Conservation (phyloP, 192 early-diverging fungal species). For the Linderina pennispora region DNA sequence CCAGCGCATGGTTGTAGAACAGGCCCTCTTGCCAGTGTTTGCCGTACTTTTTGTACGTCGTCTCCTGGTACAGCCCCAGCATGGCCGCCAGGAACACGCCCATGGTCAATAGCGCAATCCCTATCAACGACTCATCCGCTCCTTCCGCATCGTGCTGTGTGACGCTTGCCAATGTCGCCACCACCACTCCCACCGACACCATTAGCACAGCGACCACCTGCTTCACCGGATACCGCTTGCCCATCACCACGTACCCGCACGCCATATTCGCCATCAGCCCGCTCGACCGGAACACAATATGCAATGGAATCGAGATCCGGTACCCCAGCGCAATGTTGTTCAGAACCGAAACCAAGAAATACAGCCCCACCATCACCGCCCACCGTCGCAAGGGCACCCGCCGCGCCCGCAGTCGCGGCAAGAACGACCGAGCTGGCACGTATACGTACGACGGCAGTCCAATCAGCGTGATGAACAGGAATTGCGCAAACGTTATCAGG, state of each 20-base stretch:
- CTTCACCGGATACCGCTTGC: conserved; percentile 51
- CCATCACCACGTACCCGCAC: conserved; percentile 58
- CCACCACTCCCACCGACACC: conserved; percentile 71
- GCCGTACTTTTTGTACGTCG: conserved; percentile 69
- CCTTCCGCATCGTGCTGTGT: conserved; percentile 4
- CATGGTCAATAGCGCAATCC: conserved; percentile 60
- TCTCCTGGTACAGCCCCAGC: conserved; percentile 79
- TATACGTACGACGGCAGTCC: conserved; percentile 57
- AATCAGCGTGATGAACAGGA: conserved; percentile 66
- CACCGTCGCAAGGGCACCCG: conserved; percentile 66
- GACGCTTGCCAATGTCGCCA: conserved; percentile 53
- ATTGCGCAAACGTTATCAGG: conserved; percentile 80
- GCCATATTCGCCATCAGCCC: conserved; percentile 80
- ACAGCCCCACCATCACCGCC: conserved; percentile 70
- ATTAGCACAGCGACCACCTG: conserved; percentile 60
- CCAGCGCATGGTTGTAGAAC: conserved; percentile 82
- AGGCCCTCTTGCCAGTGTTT: conserved; percentile 83
- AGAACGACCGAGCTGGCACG: conserved; percentile 9
- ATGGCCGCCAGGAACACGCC: conserved; percentile 73
- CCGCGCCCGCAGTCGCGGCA: conserved; percentile 51
- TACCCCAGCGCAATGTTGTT: conserved; percentile 81
- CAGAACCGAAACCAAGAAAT: conserved; percentile 70
- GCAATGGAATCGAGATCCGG: conserved; percentile 78
- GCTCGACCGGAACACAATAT: conserved; percentile 86
- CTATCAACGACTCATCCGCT: conserved; percentile 52